Evolutionary conservation across 2,329 filamentous ascomycete genomes (phyloP), one percentile per base, ranked within the genome.

Genomic region (Conoideocrella luteorostrata): DNA sequence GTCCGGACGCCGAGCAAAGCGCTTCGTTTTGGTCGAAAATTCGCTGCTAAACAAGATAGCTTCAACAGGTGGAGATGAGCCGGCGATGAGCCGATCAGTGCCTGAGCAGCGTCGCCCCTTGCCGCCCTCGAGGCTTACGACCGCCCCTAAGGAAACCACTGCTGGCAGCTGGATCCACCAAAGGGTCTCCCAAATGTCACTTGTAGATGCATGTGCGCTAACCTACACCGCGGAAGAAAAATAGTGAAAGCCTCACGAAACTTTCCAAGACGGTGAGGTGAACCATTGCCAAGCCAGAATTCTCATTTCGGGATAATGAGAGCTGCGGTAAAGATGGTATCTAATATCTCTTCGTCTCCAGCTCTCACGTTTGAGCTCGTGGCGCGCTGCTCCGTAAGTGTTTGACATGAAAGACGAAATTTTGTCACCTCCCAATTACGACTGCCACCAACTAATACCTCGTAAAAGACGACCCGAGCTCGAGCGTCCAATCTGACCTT

Each of bases 401-500:
- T 22, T 30, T 22, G 15, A 18, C 29, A 15, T 21, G 12, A n/a
- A 22, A 4, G 20, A 29, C 5, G 18, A 18, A 12, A 32, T 34
- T 17, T 24, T 22, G 12, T 6, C n/a, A 6, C 21, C 3, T 43
- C 10, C 12, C 11, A 18, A 3, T 2, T n/a, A 13, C 3, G 15
- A 18, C 17, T 7, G n/a, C 6, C n/a, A 18, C 11, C 18, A 12
- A n/a, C 9, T 17, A 22, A 17, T 17, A 32, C 2, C 13, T 33
- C 10, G 4, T 24, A 28, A 20, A 20, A 97, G 91, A 94, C 89
- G 39, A 97, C 91, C 10, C 88, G 91, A 73, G 93, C 93, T 21
- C 86, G 93, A 53, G 93, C 93, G 39, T 93, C 93, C 42, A 82
- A 80, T 47, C 75, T 98, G 43, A 85, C 83, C 38, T 81, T 98